A percentile compares a stretch with the other conserved stretches of the same genome.
These are phyloP conservation scores for Fomitopsis schrenkii DNA, from an alignment of 1,284 basidiomycete species.

Conservation along the genomic window DNA sequence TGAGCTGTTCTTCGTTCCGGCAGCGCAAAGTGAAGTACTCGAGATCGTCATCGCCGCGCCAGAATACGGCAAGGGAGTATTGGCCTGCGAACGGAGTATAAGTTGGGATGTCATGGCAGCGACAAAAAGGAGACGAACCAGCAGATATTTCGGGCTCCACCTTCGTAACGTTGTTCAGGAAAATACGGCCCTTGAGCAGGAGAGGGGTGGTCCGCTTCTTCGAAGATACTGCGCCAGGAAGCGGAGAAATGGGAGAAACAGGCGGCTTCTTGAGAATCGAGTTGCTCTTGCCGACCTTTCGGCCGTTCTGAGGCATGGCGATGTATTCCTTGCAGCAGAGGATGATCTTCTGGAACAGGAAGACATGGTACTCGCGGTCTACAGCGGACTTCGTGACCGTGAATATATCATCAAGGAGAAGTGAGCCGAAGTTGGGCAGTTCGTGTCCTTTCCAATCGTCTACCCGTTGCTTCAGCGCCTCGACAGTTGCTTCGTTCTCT, in stretches of 20 bases:
- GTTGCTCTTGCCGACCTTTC: slow-evolving; percentile 67
- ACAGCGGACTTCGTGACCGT: slow-evolving; percentile 95
- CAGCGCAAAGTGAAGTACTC: slow-evolving; percentile 96
- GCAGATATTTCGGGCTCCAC: slow-evolving; percentile 57
- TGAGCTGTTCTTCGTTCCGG: slow-evolving; percentile 88
- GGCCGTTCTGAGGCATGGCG: slow-evolving; percentile 45
- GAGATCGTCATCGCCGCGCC: slow-evolving; percentile 89
- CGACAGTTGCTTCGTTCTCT: slow-evolving; percentile 85
- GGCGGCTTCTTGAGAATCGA: slow-evolving; percentile 75
- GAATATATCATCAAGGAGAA: slow-evolving; percentile 93
- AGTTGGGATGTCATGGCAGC: neutral
- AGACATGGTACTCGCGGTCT: slow-evolving; percentile 97
- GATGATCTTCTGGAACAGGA: slow-evolving; percentile 98
- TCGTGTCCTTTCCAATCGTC: slow-evolving; percentile 99
- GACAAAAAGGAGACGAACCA: slow-evolving; percentile 41
- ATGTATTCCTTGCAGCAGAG: slow-evolving; percentile 92
- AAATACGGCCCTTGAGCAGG: slow-evolving; percentile 95
- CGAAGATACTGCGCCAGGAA: slow-evolving; percentile 44
- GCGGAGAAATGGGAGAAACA: slow-evolving; percentile 35
- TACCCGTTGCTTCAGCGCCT: slow-evolving; percentile 85
- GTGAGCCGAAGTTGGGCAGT: slow-evolving; percentile 87
- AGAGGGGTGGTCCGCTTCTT: slow-evolving; percentile 79
- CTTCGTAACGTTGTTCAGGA: slow-evolving; percentile 93
- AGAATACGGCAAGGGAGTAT: slow-evolving; percentile 83
- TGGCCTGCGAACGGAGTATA: slow-evolving; percentile 29